Evolutionary conservation across 352 stramenopile genomes (phyloP), one percentile per base, ranked within the genome.

Genomic region (Phytophthora vignae): DNA sequence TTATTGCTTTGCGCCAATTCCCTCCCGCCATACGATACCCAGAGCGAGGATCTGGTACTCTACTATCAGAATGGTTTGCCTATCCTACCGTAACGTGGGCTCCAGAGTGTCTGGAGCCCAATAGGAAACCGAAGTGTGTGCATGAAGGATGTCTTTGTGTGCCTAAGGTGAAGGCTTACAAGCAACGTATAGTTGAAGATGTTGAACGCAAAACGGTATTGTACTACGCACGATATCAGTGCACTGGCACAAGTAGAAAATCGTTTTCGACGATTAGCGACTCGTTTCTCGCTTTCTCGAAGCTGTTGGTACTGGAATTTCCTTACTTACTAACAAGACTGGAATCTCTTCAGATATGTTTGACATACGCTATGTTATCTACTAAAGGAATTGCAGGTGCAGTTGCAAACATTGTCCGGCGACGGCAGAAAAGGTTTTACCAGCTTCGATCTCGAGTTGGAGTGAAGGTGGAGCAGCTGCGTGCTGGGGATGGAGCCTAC

Each of bases 341-440:
- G 52, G 38, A 14, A 62, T 68, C 25, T 56, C 61, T 31, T 55
- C 29, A n/a, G 33, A 38, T 21, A 56, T 40, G 25, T 62, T 69
- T 27, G 61, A 62, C 29, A 60, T 62, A 62, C 5, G 10, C 40
- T 4, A 68, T 69, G 61, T 38, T 61, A 1, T 38, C 40, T 2
- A 62, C 40, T 0, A 68, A 50, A 48, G 27, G 53, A 29, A 38
- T 62, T 21, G 38, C 61, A n/a, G 40, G 61, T 29, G 52, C 22
- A 1, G 27, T 25, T 7, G 29, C 10, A 0, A 68, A 68, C n/a
- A 57, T 68, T 9, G 15, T 19, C 12, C 53, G 61, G 14, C 52
- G 22, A 0, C 52, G 61, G n/a, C 61, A 68, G 21, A 68, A 68
- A 52, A 5, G 29, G 31, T 66, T 53, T 22, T 58, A 44, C 14